Evolutionary conservation across 129 eudicot species (phyloP).

Genomic region (Logfia minima): DNA sequence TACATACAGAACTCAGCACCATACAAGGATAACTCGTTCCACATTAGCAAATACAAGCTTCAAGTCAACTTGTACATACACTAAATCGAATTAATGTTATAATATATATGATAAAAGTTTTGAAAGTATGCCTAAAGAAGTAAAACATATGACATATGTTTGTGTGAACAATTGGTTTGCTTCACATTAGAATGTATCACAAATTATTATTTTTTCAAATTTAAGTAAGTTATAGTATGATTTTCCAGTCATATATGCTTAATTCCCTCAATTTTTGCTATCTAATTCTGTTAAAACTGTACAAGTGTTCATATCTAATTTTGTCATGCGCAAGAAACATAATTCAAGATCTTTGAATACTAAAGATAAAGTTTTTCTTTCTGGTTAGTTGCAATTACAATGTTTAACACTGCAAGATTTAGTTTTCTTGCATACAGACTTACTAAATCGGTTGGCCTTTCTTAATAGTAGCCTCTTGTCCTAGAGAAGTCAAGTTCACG

Average conservation of each 20-base stretch:
- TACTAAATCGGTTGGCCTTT: neutral
- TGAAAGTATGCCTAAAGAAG: too few species aligned
- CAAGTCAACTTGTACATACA: too few species aligned
- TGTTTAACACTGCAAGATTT: neutral
- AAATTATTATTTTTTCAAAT: too few species aligned
- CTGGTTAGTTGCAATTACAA: neutral
- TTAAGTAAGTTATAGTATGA: neutral
- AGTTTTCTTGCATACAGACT: neutral
- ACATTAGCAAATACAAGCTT: too few species aligned
- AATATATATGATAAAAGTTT: too few species aligned
- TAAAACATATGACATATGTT: too few species aligned
- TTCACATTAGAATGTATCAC: neutral
- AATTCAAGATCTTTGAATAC: neutral
- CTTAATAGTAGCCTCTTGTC: neutral
- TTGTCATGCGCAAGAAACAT: neutral
- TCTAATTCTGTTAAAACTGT: neutral
- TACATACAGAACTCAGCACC: too few species aligned
- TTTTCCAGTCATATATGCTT: neutral
- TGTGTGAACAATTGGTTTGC: neutral
- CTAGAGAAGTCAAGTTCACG: neutral
- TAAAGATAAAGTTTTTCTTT: too few species aligned
- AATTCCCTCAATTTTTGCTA: neutral
- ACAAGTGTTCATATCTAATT: neutral
- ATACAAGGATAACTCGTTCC: too few species aligned
- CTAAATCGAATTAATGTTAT: too few species aligned